These are phyloP conservation scores for Plantago major DNA, from an alignment of 257 asterid genomes.

Conservation along the genomic window DNA sequence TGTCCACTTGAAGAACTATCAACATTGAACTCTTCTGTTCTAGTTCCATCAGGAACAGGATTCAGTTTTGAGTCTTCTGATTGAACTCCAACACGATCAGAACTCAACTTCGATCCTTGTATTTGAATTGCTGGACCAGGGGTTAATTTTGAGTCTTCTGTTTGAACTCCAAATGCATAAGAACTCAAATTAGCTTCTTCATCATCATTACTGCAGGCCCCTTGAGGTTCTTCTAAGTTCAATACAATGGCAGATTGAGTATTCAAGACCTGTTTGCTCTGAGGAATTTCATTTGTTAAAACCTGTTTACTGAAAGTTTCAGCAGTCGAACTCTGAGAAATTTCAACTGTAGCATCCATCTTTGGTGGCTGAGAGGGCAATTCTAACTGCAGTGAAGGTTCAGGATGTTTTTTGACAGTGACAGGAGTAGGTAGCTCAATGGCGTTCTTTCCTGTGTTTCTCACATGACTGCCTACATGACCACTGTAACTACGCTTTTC, in stretches of 20 bases:
- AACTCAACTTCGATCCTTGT: constrained; percentile 22
- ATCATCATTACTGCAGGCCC: constrained; percentile 24
- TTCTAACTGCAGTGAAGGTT: constrained; percentile 33
- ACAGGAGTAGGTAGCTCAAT: constrained; percentile 35
- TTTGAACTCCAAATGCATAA: constrained; percentile 29
- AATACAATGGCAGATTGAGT: constrained; percentile 29
- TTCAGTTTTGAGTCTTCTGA: constrained; percentile 19
- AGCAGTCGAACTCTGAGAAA: constrained; percentile 39
- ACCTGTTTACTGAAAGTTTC: constrained; percentile 35
- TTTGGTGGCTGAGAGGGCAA: constrained; percentile 36
- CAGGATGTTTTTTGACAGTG: constrained; percentile 28
- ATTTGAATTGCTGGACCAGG: constrained; percentile 34
- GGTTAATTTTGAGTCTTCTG: constrained; percentile 27
- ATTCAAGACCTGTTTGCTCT: constrained; percentile 24
- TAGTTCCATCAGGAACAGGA: constrained; percentile 32
- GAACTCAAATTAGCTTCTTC: constrained; percentile 30
- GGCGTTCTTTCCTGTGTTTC: constrained; percentile 50
- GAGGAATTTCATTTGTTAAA: not conserved
- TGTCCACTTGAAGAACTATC: constrained; percentile 28
- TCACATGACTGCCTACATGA: constrained; percentile 85
- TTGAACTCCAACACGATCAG: not conserved
- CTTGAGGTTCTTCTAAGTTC: constrained; percentile 39
- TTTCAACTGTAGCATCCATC: constrained; percentile 55
- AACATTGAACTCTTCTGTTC: constrained; percentile 28
- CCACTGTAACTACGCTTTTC: constrained; percentile 81